phyloP scores from a whole-genome alignment of 768 basidiomycete genomes.

The Fibroporia radiculosa region DNA sequence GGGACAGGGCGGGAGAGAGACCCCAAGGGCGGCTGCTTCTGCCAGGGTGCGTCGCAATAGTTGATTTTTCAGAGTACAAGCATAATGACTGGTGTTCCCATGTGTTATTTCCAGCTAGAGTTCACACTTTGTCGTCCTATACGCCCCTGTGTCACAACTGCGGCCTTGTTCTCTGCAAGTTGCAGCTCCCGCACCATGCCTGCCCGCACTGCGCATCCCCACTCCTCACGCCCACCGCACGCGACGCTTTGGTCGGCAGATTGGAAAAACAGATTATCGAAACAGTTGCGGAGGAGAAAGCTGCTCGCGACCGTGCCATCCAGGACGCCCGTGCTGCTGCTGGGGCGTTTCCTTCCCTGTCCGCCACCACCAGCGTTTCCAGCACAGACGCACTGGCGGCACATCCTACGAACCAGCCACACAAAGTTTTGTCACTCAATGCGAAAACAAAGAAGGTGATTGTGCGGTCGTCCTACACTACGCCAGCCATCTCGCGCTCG shows the following conservation, averaged over 20 bases:
- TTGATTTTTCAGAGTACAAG: neutral
- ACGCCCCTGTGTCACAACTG: constrained; percentile 48
- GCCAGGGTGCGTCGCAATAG: constrained; percentile 39
- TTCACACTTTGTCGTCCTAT: constrained; percentile 50
- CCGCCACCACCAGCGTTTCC: constrained; percentile 12
- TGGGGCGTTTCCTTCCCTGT: constrained; percentile 57
- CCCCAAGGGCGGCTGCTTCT: constrained; percentile 63
- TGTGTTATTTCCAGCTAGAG: constrained; percentile 48
- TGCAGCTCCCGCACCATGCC: constrained; percentile 45
- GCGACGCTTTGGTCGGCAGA: constrained; percentile 30
- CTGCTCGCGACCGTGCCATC: constrained; percentile 35
- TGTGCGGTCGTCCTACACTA: constrained; percentile 43
- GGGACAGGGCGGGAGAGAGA: constrained; percentile 35
- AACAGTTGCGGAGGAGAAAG: constrained; percentile 39
- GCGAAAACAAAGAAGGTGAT: constrained; percentile 42
- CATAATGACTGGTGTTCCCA: no score
- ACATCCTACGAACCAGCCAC: constrained; percentile 32
- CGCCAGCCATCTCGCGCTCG: constrained; percentile 28
- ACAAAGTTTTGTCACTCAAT: constrained; percentile 55
- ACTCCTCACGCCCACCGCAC: constrained; percentile 29
- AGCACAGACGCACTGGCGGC: constrained; percentile 11
- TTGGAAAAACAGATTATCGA: constrained; percentile 38
- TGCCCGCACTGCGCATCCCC: constrained; percentile 44
- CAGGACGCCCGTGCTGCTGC: constrained; percentile 42
- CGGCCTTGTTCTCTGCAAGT: constrained; percentile 52